Percentiles rank a stretch among this genome's conserved stretches.
Conservation (phyloP, 495 filamentous ascomycete genomes). For the Tuber melanosporum region DNA sequence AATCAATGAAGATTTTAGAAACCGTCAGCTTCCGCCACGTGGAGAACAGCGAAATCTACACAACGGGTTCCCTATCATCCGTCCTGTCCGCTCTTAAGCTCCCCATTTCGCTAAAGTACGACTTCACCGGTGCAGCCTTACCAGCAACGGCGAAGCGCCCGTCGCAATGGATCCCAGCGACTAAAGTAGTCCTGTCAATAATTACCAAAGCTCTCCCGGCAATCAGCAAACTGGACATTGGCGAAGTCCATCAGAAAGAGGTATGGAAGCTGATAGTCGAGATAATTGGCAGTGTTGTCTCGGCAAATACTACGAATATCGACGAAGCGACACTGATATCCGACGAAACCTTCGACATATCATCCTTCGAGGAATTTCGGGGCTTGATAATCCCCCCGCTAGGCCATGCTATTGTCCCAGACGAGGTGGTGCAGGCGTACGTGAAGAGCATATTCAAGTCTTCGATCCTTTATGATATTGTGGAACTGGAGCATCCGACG, state of each 20-base stretch:
- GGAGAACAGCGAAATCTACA: constrained; percentile 59
- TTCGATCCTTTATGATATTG: constrained; percentile 52
- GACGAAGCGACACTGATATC: constrained; percentile 47
- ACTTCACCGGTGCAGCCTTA: constrained; percentile 49
- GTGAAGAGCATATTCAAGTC: constrained; percentile 69
- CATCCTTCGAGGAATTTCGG: constrained; percentile 61
- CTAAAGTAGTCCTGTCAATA: constrained; percentile 60
- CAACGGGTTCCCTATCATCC: constrained; percentile 54
- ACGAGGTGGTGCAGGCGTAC: constrained; percentile 63
- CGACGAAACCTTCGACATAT: constrained; percentile 75
- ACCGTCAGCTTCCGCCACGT: constrained; percentile 59
- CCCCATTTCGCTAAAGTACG: constrained; percentile 70
- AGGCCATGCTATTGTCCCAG: constrained; percentile 57
- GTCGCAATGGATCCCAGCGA: constrained; percentile 70
- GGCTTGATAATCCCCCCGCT: constrained; percentile 68
- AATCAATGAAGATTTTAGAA: constrained; percentile 63
- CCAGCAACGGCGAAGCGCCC: constrained; percentile 48
- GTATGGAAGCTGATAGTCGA: constrained; percentile 58
- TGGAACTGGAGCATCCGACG: constrained; percentile 16
- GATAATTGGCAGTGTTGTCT: constrained; percentile 55
- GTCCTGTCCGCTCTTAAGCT: constrained; percentile 58
- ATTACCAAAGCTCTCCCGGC: constrained; percentile 59
- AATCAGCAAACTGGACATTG: constrained; percentile 53
- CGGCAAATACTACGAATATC: constrained; percentile 48
- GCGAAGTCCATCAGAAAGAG: constrained; percentile 44